Evolutionary conservation across 805 yeast genomes (phyloP), one percentile per base, ranked within the genome.

Genomic region (Ogataea minuta): DNA sequence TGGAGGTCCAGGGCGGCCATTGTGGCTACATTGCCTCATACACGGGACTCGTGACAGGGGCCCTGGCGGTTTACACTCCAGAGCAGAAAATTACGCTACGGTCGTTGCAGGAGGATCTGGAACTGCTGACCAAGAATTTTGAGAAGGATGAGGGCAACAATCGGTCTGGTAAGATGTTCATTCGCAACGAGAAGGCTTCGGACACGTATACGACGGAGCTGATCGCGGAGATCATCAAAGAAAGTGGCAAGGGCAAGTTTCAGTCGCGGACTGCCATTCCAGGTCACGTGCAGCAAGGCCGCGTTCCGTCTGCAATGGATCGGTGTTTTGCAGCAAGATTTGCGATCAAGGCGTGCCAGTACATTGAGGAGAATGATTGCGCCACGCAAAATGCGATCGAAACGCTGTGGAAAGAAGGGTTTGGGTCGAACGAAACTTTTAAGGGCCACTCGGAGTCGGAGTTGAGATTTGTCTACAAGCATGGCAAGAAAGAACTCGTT

Each of bases 261-360:
- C 97, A 90, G 55, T 84, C 93, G 12, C 82, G 95, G 62, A 89
- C 96, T 4, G 98, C 98, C 11, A 79, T 90, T 44, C 99, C 99
- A 19, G 99, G 99, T 21, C 98, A 91, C 60, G 93, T 91, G 43
- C 99, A 93, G 72, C 99, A 93, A 67, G 99, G 99, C 61, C 93
- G 90, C 44, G 76, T 79, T 38, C 99, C 99, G 35, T 82, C 96
- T 6, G 88, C 98, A 6, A 84, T 90, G 70, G 99, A 93, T 62
- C 79, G 98, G 63, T 81, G 89, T 26, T 76, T 82, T 49, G 96
- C 95, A 6, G 81, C 90, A 5, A 78, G 98, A 60, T 83, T 84
- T 62, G 96, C 96, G 3, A 84, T 91, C 51, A 84, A 81, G 64
- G 88, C 96, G 41, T 81, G 90, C 41, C 84, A 88, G 61, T 93